Conservation (phyloP, 1,139 yeast genomes). For the Yamadazyma sp. region DNA sequence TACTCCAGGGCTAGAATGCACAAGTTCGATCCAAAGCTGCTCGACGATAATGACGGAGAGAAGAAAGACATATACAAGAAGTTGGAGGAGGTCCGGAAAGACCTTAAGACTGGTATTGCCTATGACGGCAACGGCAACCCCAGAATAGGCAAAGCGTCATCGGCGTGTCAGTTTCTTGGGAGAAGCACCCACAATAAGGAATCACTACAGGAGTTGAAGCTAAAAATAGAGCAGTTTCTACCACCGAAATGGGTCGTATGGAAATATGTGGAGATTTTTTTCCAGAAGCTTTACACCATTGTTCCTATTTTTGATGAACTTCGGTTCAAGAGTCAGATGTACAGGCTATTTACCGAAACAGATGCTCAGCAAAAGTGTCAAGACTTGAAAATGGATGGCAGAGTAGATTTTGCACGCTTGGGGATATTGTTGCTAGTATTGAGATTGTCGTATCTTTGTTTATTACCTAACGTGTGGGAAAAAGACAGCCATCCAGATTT, state of each 20-base stretch:
- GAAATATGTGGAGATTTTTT: slow-evolving; percentile 45
- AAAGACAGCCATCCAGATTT: background rate
- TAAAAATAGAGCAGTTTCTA: slow-evolving; percentile 38
- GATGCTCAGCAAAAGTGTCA: slow-evolving; percentile 12
- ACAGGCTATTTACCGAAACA: slow-evolving; percentile 20
- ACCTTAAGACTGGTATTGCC: background rate
- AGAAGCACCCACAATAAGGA: slow-evolving; percentile 23
- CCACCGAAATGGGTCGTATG: slow-evolving; percentile 46
- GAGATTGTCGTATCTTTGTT: slow-evolving; percentile 23
- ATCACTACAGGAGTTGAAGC: slow-evolving; percentile 20
- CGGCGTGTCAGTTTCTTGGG: background rate
- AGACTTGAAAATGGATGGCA: slow-evolving; percentile 11
- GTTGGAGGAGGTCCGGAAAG: background rate
- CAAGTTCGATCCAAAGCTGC: no score
- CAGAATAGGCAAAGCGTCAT: background rate
- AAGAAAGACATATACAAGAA: background rate
- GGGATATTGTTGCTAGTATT: slow-evolving; percentile 24
- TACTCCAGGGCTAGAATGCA: background rate
- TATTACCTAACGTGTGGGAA: slow-evolving; percentile 7
- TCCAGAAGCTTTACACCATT: slow-evolving; percentile 44
- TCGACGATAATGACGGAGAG: background rate
- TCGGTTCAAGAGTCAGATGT: slow-evolving; percentile 18
- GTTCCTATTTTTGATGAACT: slow-evolving; percentile 50
- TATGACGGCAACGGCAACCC: background rate
- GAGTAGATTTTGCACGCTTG: slow-evolving; percentile 22